Evolutionary conservation across 768 basidiomycete genomes (phyloP), one percentile per base, ranked within the genome.

Genomic region (Vararia minispora): DNA sequence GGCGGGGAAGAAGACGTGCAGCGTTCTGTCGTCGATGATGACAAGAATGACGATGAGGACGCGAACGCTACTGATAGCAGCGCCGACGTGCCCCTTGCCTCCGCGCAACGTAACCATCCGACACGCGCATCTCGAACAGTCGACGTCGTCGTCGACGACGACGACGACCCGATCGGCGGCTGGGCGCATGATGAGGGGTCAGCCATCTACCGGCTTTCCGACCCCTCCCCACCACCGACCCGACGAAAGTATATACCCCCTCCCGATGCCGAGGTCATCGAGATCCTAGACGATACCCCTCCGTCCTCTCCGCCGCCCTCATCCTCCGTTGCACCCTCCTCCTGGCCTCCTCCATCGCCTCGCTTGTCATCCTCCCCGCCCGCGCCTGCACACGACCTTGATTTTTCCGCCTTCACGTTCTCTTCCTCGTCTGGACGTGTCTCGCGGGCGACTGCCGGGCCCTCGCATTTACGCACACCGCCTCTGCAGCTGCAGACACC

Each of bases 121-220:
- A 33, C 31, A 33, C 31, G 14, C 11, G 31, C 12, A 11, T 3
- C 13, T 17, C 14, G 20, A 18, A 3, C 11, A 9, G 16, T 2
- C 13, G 16, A 12, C 10, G n/a, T n/a, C n/a, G n/a, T n/a, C n/a
- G 44, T 28, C 21, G 14, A 28, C 17, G 47, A 46, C 1, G 46
- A 38, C n/a, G 71, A 71, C 14, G 72, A 73, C 40, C 72, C 74
- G 47, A 58, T 71, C 6, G 62, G 50, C 8, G 44, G 50, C 30
- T 69, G 66, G 64, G 53, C 61, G 18, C 49, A 52, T 27, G 63
- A 66, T 39, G 68, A 69, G 45, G 60, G 64, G 10, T 66, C 58
- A 31, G 53, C 54, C 33, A 50, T 72, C 21, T 58, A 62, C 28
- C 52, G 49, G 32, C 40, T 60, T 16, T 11, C 47, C 17, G 39